Percentiles rank a stretch among this genome's conserved stretches.
These are phyloP conservation scores for Boletus pseudo-olivaceus DNA, from an alignment of 768 basidiomycete species.

Conservation along the genomic window DNA sequence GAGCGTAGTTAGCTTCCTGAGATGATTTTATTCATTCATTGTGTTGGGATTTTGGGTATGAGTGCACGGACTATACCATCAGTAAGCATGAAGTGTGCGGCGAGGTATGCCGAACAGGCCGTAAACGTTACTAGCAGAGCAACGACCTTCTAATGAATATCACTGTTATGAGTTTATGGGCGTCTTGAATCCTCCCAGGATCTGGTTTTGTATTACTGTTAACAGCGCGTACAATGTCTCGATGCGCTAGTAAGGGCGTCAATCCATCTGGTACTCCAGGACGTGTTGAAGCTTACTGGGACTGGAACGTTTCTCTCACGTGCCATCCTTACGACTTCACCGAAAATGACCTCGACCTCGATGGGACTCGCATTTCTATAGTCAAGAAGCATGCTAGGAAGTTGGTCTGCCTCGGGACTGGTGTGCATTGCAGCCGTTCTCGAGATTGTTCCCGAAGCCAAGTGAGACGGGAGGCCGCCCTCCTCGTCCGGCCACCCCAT, in stretches of 20 bases:
- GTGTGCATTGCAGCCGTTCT: constrained; percentile 38
- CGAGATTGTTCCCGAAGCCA: constrained; percentile 38
- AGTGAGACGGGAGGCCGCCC: constrained; percentile 45
- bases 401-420: constrained; percentile 42
- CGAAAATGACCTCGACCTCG: constrained; percentile 65
- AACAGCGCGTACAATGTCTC: constrained; percentile 59
- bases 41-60: too few relatives aligned
- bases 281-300: constrained; percentile 5
- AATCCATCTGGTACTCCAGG: not conserved
- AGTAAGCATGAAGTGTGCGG: too few relatives aligned
- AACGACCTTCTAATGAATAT: not conserved
- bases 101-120: too few relatives aligned
- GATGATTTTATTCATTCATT: too few relatives aligned
- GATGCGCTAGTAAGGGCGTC: constrained; percentile 42
- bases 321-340: constrained; percentile 40
- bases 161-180: not conserved
- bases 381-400: constrained; percentile 64
- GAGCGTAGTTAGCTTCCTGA: too few relatives aligned
- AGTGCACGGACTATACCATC: too few relatives aligned
- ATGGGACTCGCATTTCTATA: constrained; percentile 47
- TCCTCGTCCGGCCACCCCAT: constrained; percentile 41
- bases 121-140: not conserved
- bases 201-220: constrained; percentile 60
- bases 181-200: constrained; percentile 36
- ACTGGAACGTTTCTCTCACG: constrained; percentile 15